Base-by-base conservation (phyloP, 352 stramenopile genomes). In the Globisporangium nunn region DNA sequence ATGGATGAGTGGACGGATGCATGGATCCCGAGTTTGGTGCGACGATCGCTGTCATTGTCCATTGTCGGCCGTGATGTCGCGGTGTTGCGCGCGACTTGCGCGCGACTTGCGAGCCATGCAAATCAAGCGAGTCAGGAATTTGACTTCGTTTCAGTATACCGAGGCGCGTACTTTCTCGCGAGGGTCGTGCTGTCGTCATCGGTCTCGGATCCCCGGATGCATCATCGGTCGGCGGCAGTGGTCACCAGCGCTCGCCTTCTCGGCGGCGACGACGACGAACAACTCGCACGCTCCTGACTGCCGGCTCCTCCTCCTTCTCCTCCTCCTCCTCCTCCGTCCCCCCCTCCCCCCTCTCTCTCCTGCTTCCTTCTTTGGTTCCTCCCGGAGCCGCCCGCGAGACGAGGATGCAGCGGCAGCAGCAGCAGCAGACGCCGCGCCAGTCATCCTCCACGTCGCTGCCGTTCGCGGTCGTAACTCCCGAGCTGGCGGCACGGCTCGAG, bases 401-500 rank as follows among this genome's bases (percentile, higher is more conserved):
- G 45, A 31, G 28, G 47, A 39, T 52, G 47, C 35, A 40, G 52
- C 41, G 33, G 29, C 43, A 43, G 39, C 50, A 33, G 48, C 48
- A 54, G 33, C 39, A 18, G 33, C 45, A 39, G 8, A 17, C 37
- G n/a, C 48, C 50, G 45, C 52, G 57, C 4, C 57, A 52, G 44
- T 64, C 58, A 30, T 64, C 58, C 6, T 48, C 58, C 11, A 52
- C 58, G 45, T 64, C 58, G 45, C 44, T 63, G 50, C 50, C 58
- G 17, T 63, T 58, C 58, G 40, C 50, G 33, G n/a, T 44, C 29
- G 52, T 59, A 46, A 45, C 58, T 23, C 30, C 31, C 12, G 58
- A 64, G 35, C 52, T 64, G 17, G 51, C 58, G 30, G 8, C 15
- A 50, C 48, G 59, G 28, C 57, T 63, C 40, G 55, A 72, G 23